Conservation (phyloP, 2,329 filamentous ascomycete genomes). For the Clarireedia paspali region DNA sequence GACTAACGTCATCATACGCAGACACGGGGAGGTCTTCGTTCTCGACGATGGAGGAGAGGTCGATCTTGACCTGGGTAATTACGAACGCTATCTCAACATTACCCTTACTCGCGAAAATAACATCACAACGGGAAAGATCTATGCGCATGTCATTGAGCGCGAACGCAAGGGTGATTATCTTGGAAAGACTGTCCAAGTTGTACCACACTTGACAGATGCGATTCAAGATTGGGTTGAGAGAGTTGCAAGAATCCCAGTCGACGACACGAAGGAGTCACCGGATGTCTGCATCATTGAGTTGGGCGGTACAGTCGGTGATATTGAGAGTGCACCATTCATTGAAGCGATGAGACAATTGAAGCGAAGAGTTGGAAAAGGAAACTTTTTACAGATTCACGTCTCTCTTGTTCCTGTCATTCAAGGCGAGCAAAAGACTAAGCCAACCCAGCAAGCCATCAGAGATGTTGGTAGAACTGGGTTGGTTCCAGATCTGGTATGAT, state of each 20-base stretch:
- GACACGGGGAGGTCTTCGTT: constrained; percentile 86
- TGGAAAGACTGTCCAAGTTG: constrained; percentile 81
- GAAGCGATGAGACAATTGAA: constrained; percentile 77
- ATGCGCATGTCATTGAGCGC: constrained; percentile 76
- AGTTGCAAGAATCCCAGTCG: constrained; percentile 77
- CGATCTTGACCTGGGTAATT: constrained; percentile 69
- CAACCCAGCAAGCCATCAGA: constrained; percentile 85
- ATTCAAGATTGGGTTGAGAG: constrained; percentile 91
- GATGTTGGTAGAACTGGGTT: constrained; percentile 38
- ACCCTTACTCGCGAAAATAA: constrained; percentile 82
- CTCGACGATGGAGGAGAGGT: constrained; percentile 75
- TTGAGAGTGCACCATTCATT: constrained; percentile 82
- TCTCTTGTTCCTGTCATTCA: constrained; percentile 68
- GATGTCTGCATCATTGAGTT: constrained; percentile 84
- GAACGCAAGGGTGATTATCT: constrained; percentile 60
- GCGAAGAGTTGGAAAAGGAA: constrained; percentile 62
- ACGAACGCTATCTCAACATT: constrained; percentile 74
- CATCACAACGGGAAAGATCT: constrained; percentile 97
- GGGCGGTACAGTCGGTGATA: constrained; percentile 68
- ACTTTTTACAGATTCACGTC: constrained; percentile 86
- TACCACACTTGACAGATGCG: constrained; percentile 84
- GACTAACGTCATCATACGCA: constrained; percentile 32
- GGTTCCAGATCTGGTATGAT: constrained; percentile 56
- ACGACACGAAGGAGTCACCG: constrained; percentile 73
- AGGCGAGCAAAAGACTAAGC: constrained; percentile 89